These are phyloP conservation scores for Puccinia hordei DNA, from an alignment of 1,284 basidiomycete genomes.

Conservation along the genomic window DNA sequence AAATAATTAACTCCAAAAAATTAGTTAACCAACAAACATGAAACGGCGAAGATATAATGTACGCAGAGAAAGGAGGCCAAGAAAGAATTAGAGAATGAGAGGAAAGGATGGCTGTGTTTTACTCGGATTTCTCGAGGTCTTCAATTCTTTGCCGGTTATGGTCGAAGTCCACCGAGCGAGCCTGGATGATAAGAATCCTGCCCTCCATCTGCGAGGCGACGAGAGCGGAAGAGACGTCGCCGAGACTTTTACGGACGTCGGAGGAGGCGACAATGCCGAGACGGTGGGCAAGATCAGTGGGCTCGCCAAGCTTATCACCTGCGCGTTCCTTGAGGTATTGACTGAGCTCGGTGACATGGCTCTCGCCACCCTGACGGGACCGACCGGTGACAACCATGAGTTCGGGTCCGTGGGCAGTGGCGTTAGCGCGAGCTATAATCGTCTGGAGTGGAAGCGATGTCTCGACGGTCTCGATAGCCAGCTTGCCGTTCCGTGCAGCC, in stretches of 20 bases:
- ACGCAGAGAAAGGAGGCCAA: neutral
- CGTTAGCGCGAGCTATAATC: constrained; percentile 2
- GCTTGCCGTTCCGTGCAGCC: neutral
- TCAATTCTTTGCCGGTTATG: neutral
- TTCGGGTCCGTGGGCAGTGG: neutral
- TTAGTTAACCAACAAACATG: too few species aligned
- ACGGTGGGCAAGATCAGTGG: neutral
- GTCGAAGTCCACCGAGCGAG: neutral
- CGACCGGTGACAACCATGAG: constrained; percentile 41
- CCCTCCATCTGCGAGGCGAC: constrained; percentile 18
- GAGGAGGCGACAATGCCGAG: constrained; percentile 44
- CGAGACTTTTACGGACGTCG: constrained; percentile 40
- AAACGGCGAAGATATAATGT: too few species aligned
- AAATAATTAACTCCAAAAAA: too few species aligned
- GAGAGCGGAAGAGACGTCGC: constrained; percentile 42
- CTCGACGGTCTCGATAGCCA: constrained; percentile 18
- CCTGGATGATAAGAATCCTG: constrained; percentile 39
- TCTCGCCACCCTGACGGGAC: constrained; percentile 32
- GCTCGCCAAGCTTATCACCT: neutral
- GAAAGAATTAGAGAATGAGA: neutral
- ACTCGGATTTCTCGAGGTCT: constrained; percentile 6
- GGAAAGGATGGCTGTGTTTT: neutral
- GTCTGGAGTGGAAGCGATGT: constrained; percentile 30
- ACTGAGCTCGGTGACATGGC: constrained; percentile 36
- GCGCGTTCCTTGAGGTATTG: constrained; percentile 33